Base-by-base conservation (phyloP, 2,329 filamentous ascomycete genomes). In the Cladophialophora exuberans region DNA sequence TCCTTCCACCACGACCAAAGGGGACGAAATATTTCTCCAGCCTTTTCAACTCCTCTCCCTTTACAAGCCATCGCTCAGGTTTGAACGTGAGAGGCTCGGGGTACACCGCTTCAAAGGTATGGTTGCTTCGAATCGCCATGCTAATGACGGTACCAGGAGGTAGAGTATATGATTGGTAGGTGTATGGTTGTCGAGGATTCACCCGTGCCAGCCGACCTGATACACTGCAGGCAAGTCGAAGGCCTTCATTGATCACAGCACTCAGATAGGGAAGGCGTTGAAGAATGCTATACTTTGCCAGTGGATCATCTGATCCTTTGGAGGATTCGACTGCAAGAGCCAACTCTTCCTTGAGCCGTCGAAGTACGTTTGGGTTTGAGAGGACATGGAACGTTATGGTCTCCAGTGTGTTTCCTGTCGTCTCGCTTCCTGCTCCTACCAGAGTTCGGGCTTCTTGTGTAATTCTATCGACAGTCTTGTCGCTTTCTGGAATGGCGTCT, bases 201-300 rank as follows among this genome's bases (percentile, higher is more conserved):
- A 61, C 46, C 7, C 61, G 36, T 20, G 59, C 51, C 4, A 62
- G 46, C 36, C 59, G 49, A 6, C 71, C 71, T 2, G 65, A 65
- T 6, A 72, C 64, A 0, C 76, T 76, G 5, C 77, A 74, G 57
- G 70, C 74, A n/a, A 80, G 69, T 0, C 80, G 71, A 7, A 81
- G 67, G 0, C 73, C 74, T 61, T 83, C 80, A 44, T 74, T 73
- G 23, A 82, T 73, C 2, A 77, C 75, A 0, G 80, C 79, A 54
- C 77, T 74, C 5, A 83, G 70, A 56, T 80, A 82, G 0, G 73
- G 72, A 6, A 63, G 54, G 3, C 42, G 42, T 39, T 60, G 52
- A 18, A 62, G 50, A n/a, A 46, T 57, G 26, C 39, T 52, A 38
- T 60, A 60, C 2, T 52, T 39, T 17, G 48, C 49, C 39, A 60